Conservation (phyloP, 139 green algal species). For the Microglena sp. region DNA sequence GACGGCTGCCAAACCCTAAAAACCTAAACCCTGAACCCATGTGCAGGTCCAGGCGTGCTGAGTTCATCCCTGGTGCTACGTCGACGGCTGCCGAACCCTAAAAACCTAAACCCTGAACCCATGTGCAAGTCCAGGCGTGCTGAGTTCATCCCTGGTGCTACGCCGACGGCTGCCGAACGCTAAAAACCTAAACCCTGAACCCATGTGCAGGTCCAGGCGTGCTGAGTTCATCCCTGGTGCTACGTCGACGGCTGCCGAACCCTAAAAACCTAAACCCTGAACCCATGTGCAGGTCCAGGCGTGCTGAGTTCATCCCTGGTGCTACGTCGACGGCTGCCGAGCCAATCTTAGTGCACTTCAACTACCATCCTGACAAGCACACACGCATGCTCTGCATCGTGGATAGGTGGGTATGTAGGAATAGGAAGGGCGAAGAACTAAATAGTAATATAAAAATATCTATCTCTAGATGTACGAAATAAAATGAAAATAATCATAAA, state of each 20-base stretch:
- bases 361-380: constrained; percentile 52
- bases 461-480: too few relatives aligned
- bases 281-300: constrained; percentile 9
- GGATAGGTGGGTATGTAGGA: constrained; percentile 23
- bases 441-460: too few relatives aligned
- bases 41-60: too few relatives aligned
- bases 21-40: too few relatives aligned
- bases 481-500: too few relatives aligned
- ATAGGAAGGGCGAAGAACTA: neutral
- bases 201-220: constrained; percentile 14
- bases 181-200: too few relatives aligned
- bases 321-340: constrained; percentile 6
- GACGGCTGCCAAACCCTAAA: too few relatives aligned
- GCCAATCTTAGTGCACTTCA: constrained; percentile 38
- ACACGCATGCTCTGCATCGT: constrained; percentile 47
- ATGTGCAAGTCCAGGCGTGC: constrained; percentile 10
- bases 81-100: too few relatives aligned
- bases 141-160: constrained; percentile 26
- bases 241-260: constrained; percentile 5
- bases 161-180: constrained; percentile 7
- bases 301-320: constrained; percentile 26
- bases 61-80: too few relatives aligned
- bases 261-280: too few relatives aligned
- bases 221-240: constrained; percentile 24
- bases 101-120: too few relatives aligned